Percentiles rank a stretch among this genome's conserved stretches.
These are phyloP conservation scores for Aschersonia sp. DNA, from an alignment of 2,329 filamentous ascomycete genomes.

Conservation along the genomic window DNA sequence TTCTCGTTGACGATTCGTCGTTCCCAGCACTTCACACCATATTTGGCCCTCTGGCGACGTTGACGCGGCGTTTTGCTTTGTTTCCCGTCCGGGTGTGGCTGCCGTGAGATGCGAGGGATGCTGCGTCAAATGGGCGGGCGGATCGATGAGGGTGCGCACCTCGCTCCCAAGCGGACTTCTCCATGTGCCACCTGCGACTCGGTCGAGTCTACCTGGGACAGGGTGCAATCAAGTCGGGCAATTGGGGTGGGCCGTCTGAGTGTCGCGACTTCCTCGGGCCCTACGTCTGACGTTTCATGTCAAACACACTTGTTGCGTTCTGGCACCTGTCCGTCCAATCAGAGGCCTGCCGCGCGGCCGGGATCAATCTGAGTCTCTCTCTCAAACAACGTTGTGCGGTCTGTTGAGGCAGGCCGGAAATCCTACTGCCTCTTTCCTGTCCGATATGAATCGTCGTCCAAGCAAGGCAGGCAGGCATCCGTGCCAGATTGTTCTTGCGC, in stretches of 20 bases:
- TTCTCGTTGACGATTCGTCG: no score
- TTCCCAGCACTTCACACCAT: no score
- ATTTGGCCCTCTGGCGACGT: no score
- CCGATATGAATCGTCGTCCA: not conserved
- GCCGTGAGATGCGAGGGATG: no score
- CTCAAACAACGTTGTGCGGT: not conserved
- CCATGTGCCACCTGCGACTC: not conserved
- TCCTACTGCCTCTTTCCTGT: not conserved
- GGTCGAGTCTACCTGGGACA: not conserved
- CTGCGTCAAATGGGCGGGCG: no score
- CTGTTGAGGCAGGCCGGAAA: not conserved
- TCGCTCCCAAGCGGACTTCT: no score
- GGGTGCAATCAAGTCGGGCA: not conserved
- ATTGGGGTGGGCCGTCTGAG: not conserved
- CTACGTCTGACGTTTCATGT: constrained; percentile 5
- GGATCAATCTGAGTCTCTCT: not conserved
- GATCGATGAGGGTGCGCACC: no score
- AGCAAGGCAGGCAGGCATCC: not conserved
- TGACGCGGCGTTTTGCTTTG: no score
- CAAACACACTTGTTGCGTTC: constrained; percentile 2
- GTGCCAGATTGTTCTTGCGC: not conserved
- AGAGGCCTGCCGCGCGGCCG: not conserved
- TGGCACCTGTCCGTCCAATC: not conserved
- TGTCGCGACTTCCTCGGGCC: not conserved
- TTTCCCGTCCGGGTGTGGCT: no score